Evolutionary conservation across 768 basidiomycete species (phyloP).

Genomic region (Agaricus bisporus): DNA sequence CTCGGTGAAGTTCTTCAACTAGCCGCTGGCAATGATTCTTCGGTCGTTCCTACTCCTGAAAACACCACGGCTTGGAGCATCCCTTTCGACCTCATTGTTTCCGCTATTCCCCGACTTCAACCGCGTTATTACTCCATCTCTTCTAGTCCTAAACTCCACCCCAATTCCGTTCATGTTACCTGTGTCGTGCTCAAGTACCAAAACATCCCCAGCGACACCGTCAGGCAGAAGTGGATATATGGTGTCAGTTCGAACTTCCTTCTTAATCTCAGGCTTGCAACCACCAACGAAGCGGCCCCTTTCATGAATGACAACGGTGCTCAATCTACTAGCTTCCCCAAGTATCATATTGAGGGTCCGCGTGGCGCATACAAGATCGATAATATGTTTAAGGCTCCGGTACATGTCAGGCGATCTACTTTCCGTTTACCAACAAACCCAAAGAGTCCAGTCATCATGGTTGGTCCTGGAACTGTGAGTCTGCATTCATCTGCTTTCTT

Average conservation of each 20-base stretch:
- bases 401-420: constrained; percentile 93
- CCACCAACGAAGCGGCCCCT: constrained; percentile 50
- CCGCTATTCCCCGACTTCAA: constrained; percentile 88
- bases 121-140: constrained; percentile 99
- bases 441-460: constrained; percentile 98
- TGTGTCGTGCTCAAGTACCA: constrained; percentile 94
- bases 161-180: constrained; percentile 90
- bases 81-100: constrained; percentile 96
- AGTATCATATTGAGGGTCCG: constrained; percentile 87
- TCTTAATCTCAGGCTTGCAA: constrained; percentile 81
- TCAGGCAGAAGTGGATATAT: constrained; percentile 64
- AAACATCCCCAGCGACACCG: constrained; percentile 46
- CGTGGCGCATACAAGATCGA: constrained; percentile 75
- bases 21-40: constrained; percentile 75
- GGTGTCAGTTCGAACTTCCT: constrained; percentile 96
- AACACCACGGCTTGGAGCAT: constrained; percentile 86
- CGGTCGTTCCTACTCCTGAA: constrained; percentile 46
- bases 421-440: constrained; percentile 97
- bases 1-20: constrained; percentile 91
- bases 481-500: not conserved
- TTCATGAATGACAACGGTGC: constrained; percentile 31
- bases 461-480: constrained; percentile 96
- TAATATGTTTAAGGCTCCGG: constrained; percentile 73
- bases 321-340: constrained; percentile 43
- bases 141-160: constrained; percentile 88